phyloP scores from a whole-genome alignment of 106 monocot genomes.

The Vanilla planifolia region DNA sequence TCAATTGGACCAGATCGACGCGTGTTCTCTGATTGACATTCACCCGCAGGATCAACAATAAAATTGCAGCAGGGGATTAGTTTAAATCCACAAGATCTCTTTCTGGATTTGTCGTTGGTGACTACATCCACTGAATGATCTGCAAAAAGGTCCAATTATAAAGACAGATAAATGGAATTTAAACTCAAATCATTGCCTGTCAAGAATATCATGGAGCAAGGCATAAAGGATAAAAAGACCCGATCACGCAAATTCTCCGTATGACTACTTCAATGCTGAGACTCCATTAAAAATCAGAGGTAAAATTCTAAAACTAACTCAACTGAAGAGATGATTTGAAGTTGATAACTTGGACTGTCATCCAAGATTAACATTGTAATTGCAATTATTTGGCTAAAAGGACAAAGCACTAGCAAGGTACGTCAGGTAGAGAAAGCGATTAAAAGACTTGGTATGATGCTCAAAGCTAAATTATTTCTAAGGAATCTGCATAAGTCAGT shows the following conservation, averaged over 20 bases:
- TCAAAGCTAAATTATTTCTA: too few relatives aligned
- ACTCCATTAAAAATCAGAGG: too few relatives aligned
- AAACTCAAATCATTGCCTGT: neutral
- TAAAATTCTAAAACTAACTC: too few relatives aligned
- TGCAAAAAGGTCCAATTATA: slow-evolving; percentile 1
- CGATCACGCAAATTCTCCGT: neutral
- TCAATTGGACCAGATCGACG: neutral
- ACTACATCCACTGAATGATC: neutral
- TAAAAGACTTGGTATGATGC: too few relatives aligned
- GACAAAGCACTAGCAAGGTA: too few relatives aligned
- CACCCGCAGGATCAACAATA: neutral
- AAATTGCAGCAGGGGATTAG: neutral
- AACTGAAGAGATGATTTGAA: too few relatives aligned
- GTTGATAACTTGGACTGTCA: too few relatives aligned
- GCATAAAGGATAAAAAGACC: neutral
- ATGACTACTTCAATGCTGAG: neutral
- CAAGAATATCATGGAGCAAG: neutral
- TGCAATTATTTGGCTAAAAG: too few relatives aligned
- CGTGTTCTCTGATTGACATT: neutral
- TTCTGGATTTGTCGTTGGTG: slow-evolving; percentile 1
- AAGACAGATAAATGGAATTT: neutral
- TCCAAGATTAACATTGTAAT: too few relatives aligned
- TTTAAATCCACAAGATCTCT: slow-evolving; percentile 1
- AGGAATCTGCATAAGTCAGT: too few relatives aligned
- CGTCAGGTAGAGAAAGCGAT: too few relatives aligned